Percentiles rank a stretch among this genome's conserved stretches.
Conservation (phyloP, 2,329 filamentous ascomycete genomes). For the Boeremia exigua region DNA sequence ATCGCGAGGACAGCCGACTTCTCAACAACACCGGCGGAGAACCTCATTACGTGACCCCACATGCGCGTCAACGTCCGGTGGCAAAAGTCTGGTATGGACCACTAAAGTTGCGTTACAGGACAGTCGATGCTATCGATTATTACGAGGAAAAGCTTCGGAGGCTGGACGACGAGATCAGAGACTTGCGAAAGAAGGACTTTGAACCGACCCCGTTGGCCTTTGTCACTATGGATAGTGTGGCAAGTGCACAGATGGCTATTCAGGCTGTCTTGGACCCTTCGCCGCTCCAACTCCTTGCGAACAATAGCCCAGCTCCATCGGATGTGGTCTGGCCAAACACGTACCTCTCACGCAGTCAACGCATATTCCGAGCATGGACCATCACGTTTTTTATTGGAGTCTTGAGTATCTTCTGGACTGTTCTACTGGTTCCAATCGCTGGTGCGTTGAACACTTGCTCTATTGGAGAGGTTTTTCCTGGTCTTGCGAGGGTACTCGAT, state of each 20-base stretch:
- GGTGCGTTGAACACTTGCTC: conserved; percentile 81
- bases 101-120: conserved; percentile 72
- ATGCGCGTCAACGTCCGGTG: conserved; percentile 65
- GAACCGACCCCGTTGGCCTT: conserved; percentile 84
- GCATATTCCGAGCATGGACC: conserved; percentile 79
- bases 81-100: conserved; percentile 80
- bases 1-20: conserved; percentile 63
- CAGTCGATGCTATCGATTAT: conserved; percentile 90
- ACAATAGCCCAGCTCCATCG: conserved; percentile 82
- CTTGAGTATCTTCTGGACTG: conserved; percentile 86
- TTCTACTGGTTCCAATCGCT: conserved; percentile 79
- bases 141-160: conserved; percentile 84
- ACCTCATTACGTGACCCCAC: conserved; percentile 50
- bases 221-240: conserved; percentile 96
- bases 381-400: conserved; percentile 84
- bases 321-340: conserved; percentile 97
- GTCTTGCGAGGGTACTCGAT: conserved; percentile 70
- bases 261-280: conserved; percentile 92
- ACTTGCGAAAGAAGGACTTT: conserved; percentile 77
- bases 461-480: conserved; percentile 74
- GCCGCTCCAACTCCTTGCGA: conserved; percentile 83
- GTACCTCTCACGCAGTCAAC: conserved; percentile 75
- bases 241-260: conserved; percentile 91
- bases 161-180: conserved; percentile 75
- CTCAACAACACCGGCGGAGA: conserved; percentile 56